A percentile compares a stretch with the other conserved stretches of the same genome.
phyloP scores from a whole-genome alignment of 257 asterid genomes.

The Plantago elongata region DNA sequence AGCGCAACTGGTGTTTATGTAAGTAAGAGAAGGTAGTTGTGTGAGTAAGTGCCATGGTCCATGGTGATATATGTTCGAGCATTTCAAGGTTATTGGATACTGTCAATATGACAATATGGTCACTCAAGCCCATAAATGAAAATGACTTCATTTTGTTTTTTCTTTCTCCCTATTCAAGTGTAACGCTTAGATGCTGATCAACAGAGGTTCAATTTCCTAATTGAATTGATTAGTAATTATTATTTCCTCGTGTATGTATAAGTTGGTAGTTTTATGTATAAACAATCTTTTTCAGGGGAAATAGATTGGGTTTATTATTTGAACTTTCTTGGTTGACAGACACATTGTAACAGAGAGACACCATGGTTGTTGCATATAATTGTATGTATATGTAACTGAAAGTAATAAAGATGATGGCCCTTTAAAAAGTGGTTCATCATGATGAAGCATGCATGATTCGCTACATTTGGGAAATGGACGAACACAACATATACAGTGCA shows the following conservation, averaged over 20 bases:
- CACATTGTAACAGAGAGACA: not conserved
- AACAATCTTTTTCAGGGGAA: no score
- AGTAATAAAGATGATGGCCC: not conserved
- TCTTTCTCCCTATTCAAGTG: no score
- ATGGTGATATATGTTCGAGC: slow-evolving; percentile 28
- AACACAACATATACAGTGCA: not conserved
- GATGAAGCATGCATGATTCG: no score
- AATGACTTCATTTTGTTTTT: no score
- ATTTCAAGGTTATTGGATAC: slow-evolving; percentile 30
- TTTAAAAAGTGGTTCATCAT: not conserved
- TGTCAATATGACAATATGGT: slow-evolving; percentile 15
- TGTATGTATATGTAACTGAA: not conserved
- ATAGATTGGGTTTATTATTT: no score
- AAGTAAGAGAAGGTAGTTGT: slow-evolving; percentile 10
- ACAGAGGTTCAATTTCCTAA: no score
- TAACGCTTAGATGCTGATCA: no score
- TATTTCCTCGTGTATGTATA: no score
- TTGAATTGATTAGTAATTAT: no score
- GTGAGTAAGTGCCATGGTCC: slow-evolving; percentile 11
- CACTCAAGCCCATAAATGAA: no score
- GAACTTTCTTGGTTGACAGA: no score
- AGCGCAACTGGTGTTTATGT: not conserved
- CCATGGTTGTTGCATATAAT: not conserved
- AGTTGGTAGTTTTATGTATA: no score
- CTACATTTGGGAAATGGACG: not conserved